Evolutionary conservation across 2,329 filamentous ascomycete species (phyloP), one percentile per base, ranked within the genome.

Genomic region (Pyrenochaeta sp.): DNA sequence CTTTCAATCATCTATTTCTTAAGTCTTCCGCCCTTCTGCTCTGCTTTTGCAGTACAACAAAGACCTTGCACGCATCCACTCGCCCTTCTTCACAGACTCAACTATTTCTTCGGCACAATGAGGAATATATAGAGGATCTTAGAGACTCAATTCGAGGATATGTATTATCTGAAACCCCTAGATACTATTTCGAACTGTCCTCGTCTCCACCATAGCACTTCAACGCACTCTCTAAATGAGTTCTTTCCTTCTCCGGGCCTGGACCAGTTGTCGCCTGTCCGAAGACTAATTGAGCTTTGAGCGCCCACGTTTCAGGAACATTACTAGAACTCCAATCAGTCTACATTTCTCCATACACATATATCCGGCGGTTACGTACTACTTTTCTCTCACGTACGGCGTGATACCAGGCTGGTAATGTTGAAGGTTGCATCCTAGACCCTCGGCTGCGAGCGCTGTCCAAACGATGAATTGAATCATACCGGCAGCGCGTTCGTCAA

Each of bases 181-280:
- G 1, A 27, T 4, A 28, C 25, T 27, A 28, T 8, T 19, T 8
- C 24, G 25, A n/a, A 28, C 24, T 3, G 10, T 19, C 48, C 28
- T 28, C 27, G 4, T 28, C 27, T 8, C 42, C 44, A 12, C 73
- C 69, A 61, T 65, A 72, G 30, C 74, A 64, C 56, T 62, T 69
- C 40, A 77, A 50, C 25, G 69, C 65, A 32, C 68, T 58, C 47
- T 76, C 68, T 46, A 75, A 48, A n/a, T 64, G 62, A 30, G 59
- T 65, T 61, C 71, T 74, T 3, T 66, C 65, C 64, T 72, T 62
- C 13, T 59, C 63, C 54, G 72, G 73, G 13, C 57, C 58, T 28
- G 64, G 30, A 2, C 68, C 72, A 39, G 71, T 75, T 7, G 65
- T 65, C 0, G 70, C 65, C 42, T 71, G 72, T 9, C 79, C 78